A percentile compares a stretch with the other conserved stretches of the same genome.
These are phyloP conservation scores for Acrodontium crateriforme DNA, from an alignment of 2,329 filamentous ascomycete genomes.

Conservation along the genomic window DNA sequence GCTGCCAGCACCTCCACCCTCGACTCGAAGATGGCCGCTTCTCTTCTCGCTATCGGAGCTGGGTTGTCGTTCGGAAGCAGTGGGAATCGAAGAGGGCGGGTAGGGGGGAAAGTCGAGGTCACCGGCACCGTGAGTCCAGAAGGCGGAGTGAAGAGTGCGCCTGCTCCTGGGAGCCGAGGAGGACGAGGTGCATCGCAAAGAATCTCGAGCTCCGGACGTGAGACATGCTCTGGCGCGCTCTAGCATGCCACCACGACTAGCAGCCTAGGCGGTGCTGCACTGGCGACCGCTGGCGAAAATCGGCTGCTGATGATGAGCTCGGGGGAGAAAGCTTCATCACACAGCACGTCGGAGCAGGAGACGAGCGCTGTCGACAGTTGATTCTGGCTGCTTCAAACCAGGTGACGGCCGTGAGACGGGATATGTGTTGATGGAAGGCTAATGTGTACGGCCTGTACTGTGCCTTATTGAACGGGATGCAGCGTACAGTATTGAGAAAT, in stretches of 20 bases:
- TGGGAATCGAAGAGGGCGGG: slow-evolving; percentile 2
- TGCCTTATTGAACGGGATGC: too few relatives aligned
- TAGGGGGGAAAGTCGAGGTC: slow-evolving; percentile 28
- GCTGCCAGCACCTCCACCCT: neutral
- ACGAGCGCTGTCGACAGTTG: too few relatives aligned
- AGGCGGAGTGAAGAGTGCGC: slow-evolving; percentile 39
- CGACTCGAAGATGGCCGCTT: neutral
- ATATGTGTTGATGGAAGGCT: too few relatives aligned
- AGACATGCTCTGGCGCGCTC: slow-evolving; percentile 46
- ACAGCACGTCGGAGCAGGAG: too few relatives aligned
- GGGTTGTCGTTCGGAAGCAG: slow-evolving; percentile 3
- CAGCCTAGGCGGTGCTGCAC: too few relatives aligned
- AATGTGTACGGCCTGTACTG: too few relatives aligned
- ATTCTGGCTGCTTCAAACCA: too few relatives aligned
- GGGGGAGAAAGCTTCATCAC: too few relatives aligned
- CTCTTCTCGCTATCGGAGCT: neutral
- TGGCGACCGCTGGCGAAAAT: too few relatives aligned
- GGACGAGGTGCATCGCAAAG: slow-evolving; percentile 30
- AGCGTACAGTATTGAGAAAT: too few relatives aligned
- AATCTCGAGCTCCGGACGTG: slow-evolving; percentile 40
- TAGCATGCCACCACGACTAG: slow-evolving; percentile 41
- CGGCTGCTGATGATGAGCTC: too few relatives aligned
- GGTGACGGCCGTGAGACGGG: too few relatives aligned
- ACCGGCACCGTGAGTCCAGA: slow-evolving; percentile 42
- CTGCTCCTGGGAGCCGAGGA: slow-evolving; percentile 27